Evolutionary conservation across 2,329 filamentous ascomycete genomes (phyloP), one percentile per base, ranked within the genome.

Genomic region (Monosporascus sp.): DNA sequence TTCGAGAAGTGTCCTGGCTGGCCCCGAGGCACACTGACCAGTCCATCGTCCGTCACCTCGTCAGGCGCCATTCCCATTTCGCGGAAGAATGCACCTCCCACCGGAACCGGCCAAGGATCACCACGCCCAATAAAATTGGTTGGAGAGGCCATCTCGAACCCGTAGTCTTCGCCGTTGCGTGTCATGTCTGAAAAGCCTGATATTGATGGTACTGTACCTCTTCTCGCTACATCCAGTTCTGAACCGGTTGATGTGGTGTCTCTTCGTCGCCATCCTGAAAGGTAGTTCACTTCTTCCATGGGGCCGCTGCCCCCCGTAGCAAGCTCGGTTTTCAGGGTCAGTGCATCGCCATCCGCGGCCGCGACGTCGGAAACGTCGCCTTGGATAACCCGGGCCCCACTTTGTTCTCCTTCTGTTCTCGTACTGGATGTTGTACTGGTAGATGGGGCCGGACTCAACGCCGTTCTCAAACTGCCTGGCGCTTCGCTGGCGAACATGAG

Each of bases 401-500:
- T 8, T 43, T 35, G 24, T 20, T 35, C 26, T 18, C 14, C 35
- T 38, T 46, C 50, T 15, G 31, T 51, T 24, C 51, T 40, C 17
- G 45, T 43, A 15, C 51, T 48, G 5, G 51, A 52, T 5, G 44
- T 44, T 15, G 44, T 43, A 28, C 18, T 28, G 17, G 51, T 44
- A 17, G 57, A 37, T 31, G 69, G 60, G 4, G 64, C 59, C 1
- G 69, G 69, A 5, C 68, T 69, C 5, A 71, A 60, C 3, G 64
- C 61, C 52, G 70, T 69, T 44, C 68, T 60, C 66, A 70, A 68
- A 1, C 65, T 66, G 7, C 67, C 70, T 0, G 73, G 71, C 44
- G 71, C 72, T 56, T 74, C 69, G 5, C 65, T 64, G 8, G 72
- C 74, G 52, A 75, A 73, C 48, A 70, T 67, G 5, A 76, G 61